Percentiles rank a stretch among this genome's conserved stretches.
Conservation (phyloP, 306 rosid genomes). For the Mimosa bimucronata region DNA sequence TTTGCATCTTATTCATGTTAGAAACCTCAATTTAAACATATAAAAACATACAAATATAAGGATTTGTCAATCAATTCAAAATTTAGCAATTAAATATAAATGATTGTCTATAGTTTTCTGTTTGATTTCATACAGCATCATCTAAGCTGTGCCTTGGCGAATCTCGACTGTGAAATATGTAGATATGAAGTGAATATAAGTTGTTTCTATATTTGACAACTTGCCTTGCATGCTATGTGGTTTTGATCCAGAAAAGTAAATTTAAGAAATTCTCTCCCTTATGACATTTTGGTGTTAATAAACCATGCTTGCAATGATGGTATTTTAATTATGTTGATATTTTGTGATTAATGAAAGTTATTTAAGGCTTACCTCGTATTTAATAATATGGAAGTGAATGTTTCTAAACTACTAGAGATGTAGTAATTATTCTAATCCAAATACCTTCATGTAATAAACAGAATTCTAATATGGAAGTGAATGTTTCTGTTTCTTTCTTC, state of each 20-base stretch:
- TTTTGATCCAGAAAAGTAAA: slow-evolving; percentile 8
- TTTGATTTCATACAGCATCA: not conserved
- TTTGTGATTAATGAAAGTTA: not conserved
- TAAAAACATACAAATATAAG: too few species aligned
- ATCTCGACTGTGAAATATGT: slow-evolving; percentile 23
- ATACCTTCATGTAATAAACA: too few species aligned
- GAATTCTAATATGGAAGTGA: too few species aligned
- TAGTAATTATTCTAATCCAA: slow-evolving; percentile 4
- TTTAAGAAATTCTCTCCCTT: slow-evolving; percentile 20
- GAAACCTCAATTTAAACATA: too few species aligned
- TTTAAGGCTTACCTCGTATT: slow-evolving; percentile 13
- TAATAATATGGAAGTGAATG: not conserved
- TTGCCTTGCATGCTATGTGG: slow-evolving; percentile 16
- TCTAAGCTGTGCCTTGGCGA: slow-evolving; percentile 7
- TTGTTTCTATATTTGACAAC: slow-evolving; percentile 6
- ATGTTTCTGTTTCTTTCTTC: not conserved
- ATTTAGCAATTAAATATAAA: not conserved
- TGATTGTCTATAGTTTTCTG: slow-evolving; percentile 14
- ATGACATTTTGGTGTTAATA: too few species aligned
- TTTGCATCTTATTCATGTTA: too few species aligned
- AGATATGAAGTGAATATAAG: slow-evolving; percentile 10
- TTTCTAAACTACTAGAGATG: not conserved
- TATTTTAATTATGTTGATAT: not conserved
- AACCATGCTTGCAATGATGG: slow-evolving; percentile 28
- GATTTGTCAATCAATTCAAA: not conserved